Base-by-base conservation (phyloP, 1,284 basidiomycete genomes). In the Taiwanofungus camphoratus region DNA sequence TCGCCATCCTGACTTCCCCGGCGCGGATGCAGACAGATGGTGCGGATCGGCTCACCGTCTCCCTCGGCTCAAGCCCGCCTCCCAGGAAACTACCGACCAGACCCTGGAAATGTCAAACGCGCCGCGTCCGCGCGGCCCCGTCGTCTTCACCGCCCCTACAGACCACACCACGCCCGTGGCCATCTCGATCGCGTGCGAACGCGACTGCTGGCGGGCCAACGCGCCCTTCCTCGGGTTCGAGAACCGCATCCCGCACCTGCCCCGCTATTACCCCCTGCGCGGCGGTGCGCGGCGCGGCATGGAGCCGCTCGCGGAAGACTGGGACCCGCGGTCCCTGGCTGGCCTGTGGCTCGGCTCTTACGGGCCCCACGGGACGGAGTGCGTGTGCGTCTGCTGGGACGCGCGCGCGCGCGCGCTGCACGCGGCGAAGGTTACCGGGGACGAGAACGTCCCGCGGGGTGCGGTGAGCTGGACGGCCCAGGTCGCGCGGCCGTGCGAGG, bases 371-470 rank as follows among this genome's bases (percentile, higher is more conserved):
- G 36, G 39, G 22, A 45, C 44, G 19, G 44, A 45, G 18, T 51
- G 52, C 18, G 41, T 62, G 3, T 57, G 45, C 30, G 20, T 60
- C 11, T 44, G 52, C 6, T 52, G 45, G 48, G 38, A 46, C 19
- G 16, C 41, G n/a, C 18, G n/a, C 2, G 12, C 11, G 7, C 20
- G 36, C 5, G 7, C 15, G 3, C 39, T 49, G 1, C 19, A 12
- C 11, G 42, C 21, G 0, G 1, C 24, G 31, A 49, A 49, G 32
- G 40, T 49, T 19, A 49, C 43, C 18, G 47, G 47, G 11, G 47
- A 45, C 36, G 43, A 39, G 30, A 32, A 45, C 21, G 47, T 49
- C 8, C 47, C 47, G n/a, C 38, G 47, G 5, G 47, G 47, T 6
- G 39, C 37, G 11, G 16, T 24, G 7, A 49, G 41, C 36, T 49